These are phyloP conservation scores for Hemisphaericaspora nanyangensis DNA, from an alignment of 805 yeast species.

Conservation along the genomic window DNA sequence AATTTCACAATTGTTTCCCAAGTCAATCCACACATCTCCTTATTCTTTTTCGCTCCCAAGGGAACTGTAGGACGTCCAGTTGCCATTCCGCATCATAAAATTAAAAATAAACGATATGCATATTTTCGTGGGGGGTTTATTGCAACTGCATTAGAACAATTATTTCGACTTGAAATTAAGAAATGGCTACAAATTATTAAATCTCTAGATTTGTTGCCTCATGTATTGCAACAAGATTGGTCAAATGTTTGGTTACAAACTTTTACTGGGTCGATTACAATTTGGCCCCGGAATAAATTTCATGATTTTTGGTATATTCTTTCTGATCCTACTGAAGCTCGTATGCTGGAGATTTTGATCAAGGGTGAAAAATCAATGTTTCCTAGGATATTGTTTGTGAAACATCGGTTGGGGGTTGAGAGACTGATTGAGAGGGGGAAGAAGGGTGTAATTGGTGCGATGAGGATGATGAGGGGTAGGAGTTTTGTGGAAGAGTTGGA, in stretches of 20 bases:
- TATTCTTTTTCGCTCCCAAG: slow-evolving; percentile 73
- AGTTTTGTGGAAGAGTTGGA: slow-evolving; percentile 1
- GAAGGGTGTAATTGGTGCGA: slow-evolving; percentile 1
- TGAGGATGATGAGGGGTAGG: slow-evolving; percentile 8
- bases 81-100: slow-evolving; percentile 45
- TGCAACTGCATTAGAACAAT: slow-evolving; percentile 66
- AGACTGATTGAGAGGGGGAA: slow-evolving; percentile 53
- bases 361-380: slow-evolving; percentile 65
- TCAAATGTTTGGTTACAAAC: slow-evolving; percentile 70
- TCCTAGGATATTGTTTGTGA: slow-evolving; percentile 63
- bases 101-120: slow-evolving; percentile 29
- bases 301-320: slow-evolving; percentile 61
- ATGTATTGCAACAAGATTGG: slow-evolving; percentile 74
- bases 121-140: slow-evolving; percentile 71
- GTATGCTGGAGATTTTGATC: slow-evolving; percentile 50
- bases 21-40: slow-evolving; percentile 76
- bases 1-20: slow-evolving; percentile 76
- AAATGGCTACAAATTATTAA: slow-evolving; percentile 72
- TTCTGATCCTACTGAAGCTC: slow-evolving; percentile 62
- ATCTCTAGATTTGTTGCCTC: slow-evolving; percentile 64
- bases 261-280: slow-evolving; percentile 71
- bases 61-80: slow-evolving; percentile 83
- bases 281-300: slow-evolving; percentile 65
- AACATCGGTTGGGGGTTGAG: slow-evolving; percentile 63
- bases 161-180: slow-evolving; percentile 67